Percentiles rank a stretch among this genome's conserved stretches.
These are phyloP conservation scores for Irpex sp. DNA, from an alignment of 1,284 basidiomycete genomes.

Conservation along the genomic window DNA sequence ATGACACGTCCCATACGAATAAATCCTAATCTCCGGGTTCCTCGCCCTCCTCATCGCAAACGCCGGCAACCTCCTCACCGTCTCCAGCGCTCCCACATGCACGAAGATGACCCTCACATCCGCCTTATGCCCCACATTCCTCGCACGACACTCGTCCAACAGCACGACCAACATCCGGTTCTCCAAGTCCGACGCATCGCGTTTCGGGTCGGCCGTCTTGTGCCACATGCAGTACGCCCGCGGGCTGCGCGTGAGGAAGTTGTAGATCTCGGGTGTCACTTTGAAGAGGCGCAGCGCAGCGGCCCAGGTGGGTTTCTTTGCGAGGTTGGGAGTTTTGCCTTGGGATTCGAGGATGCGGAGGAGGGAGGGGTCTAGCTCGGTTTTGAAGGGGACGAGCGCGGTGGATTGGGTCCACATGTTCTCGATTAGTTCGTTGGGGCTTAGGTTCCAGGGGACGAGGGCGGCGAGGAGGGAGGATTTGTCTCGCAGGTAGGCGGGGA, in stretches of 20 bases:
- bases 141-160: slow-evolving; percentile 39
- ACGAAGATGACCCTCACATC: slow-evolving; percentile 55
- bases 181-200: slow-evolving; percentile 33
- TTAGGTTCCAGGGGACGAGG: slow-evolving; percentile 45
- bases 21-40: slow-evolving; percentile 48
- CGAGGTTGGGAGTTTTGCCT: slow-evolving; percentile 10
- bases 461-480: slow-evolving; percentile 35
- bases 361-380: slow-evolving; percentile 7
- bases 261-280: slow-evolving; percentile 40
- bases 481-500: slow-evolving; percentile 24
- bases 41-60: slow-evolving; percentile 43
- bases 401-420: slow-evolving; percentile 16
- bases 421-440: slow-evolving; percentile 20
- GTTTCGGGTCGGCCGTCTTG: slow-evolving; percentile 21
- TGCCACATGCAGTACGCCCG: slow-evolving; percentile 40
- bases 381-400: slow-evolving; percentile 1
- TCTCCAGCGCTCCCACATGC: slow-evolving; percentile 53
- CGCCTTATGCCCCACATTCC: slow-evolving; percentile 33
- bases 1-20: slow-evolving; percentile 61
- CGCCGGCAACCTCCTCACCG: slow-evolving; percentile 42
- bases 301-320: slow-evolving; percentile 29
- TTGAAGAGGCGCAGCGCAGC: slow-evolving; percentile 42
- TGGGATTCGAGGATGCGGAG: neutral
- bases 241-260: slow-evolving; percentile 33
- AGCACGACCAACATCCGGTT: slow-evolving; percentile 41